Evolutionary conservation across 306 rosid species (phyloP), one percentile per base, ranked within the genome.

Genomic region (Prinsepia uniflora): DNA sequence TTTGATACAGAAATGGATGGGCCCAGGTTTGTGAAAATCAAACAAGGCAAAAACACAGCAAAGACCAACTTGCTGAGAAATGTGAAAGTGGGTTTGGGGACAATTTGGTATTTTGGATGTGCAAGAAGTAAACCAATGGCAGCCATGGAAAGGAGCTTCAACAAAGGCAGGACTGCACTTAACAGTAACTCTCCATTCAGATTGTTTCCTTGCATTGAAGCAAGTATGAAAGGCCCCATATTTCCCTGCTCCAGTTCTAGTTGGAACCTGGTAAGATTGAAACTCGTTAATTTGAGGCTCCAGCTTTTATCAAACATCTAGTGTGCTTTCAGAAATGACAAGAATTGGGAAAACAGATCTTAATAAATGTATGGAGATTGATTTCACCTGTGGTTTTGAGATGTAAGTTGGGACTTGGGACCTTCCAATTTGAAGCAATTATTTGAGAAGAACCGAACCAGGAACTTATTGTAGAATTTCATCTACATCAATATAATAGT

Each of bases 21-120:
- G 41, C 96, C 98, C 13, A 92, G 86, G 65, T 89, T 80, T 5
- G 90, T 86, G 78, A 92, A 92, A 73, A 92, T 92, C 63, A 92
- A 73, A 77, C 96, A 92, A 0, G 98, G 98, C 79, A 92, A 80
- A 81, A 92, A 87, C 72, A 92, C 63, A 13, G 86, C 92, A 71
- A 92, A 92, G 0, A 92, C 92, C 48, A 92, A 90, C 75, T 88
- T 89, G 72, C 98, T 89, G 4, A 92, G 82, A 72, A 86, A 86
- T 65, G 72, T 84, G 57, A 92, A 83, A 50, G 98, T 87, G 1
- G 88, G 86, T 75, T 44, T 86, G 15, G 98, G 96, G 74, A 92
- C 81, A 42, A 92, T 82, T 63, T 88, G 84, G 81, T 78, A 76
- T 74, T 53, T 88, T 39, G 92, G 95, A 76, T 84, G 83, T 5